These are phyloP conservation scores for Aspergillus pseudotamarii DNA, from an alignment of 2,329 filamentous ascomycete genomes.

Conservation along the genomic window DNA sequence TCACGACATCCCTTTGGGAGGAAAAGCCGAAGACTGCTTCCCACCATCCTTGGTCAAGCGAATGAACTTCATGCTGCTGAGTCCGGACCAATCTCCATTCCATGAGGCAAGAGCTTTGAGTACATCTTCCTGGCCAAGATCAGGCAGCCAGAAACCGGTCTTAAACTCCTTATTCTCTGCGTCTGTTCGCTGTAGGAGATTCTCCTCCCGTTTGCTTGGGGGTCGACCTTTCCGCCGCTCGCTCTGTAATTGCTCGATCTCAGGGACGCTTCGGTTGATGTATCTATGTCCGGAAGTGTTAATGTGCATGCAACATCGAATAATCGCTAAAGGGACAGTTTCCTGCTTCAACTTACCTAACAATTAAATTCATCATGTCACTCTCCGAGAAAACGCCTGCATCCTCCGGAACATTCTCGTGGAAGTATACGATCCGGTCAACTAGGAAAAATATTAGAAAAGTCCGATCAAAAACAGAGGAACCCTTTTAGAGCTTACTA, in stretches of 20 bases:
- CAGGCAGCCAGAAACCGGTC: slow-evolving; percentile 79
- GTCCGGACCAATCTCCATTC: slow-evolving; percentile 81
- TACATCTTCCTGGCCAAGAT: slow-evolving; percentile 70
- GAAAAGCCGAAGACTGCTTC: slow-evolving; percentile 73
- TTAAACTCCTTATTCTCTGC: slow-evolving; percentile 77
- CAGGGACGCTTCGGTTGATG: slow-evolving; percentile 38
- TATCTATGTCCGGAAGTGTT: slow-evolving; percentile 30
- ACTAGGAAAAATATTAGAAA: slow-evolving; percentile 49
- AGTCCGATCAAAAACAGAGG: slow-evolving; percentile 26
- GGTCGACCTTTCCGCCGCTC: slow-evolving; percentile 77
- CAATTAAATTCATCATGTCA: slow-evolving; percentile 55
- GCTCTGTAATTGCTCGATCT: slow-evolving; percentile 55
- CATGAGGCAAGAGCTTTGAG: slow-evolving; percentile 69
- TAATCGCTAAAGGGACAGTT: background rate
- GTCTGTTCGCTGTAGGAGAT: slow-evolving; percentile 71
- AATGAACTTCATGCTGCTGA: slow-evolving; percentile 76
- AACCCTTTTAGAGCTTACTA: slow-evolving; percentile 50
- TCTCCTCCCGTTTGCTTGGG: slow-evolving; percentile 73
- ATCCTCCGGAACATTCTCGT: slow-evolving; percentile 57
- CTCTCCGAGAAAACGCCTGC: slow-evolving; percentile 38
- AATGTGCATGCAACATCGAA: background rate
- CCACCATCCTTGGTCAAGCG: slow-evolving; percentile 68
- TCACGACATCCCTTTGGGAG: slow-evolving; percentile 64
- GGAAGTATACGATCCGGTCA: slow-evolving; percentile 71
- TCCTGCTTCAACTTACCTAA: slow-evolving; percentile 52